Percentiles rank a stretch among this genome's conserved stretches.
Conservation (phyloP, 371 early-diverging fungal species). For the Saksenaea oblongispora region DNA sequence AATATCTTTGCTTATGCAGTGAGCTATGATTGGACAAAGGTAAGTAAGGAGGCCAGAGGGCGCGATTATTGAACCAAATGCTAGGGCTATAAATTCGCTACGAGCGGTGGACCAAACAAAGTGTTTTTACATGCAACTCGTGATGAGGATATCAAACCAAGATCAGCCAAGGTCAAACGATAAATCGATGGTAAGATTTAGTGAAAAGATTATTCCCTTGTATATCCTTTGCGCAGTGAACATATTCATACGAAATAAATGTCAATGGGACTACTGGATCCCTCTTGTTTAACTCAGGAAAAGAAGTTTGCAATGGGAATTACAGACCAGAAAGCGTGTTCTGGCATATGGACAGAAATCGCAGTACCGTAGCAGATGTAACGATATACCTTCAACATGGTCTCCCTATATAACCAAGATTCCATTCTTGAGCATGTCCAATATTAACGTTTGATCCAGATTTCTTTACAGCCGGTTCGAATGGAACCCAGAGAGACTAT, state of each 20-base stretch:
- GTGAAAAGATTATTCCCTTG: not conserved
- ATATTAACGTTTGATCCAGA: no score
- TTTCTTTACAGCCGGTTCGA: no score
- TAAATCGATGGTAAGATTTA: slow-evolving; percentile 10
- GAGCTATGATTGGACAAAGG: slow-evolving; percentile 98
- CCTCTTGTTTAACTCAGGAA: no score
- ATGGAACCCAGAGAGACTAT: no score
- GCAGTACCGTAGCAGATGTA: no score
- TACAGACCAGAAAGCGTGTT: no score
- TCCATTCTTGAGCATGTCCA: no score
- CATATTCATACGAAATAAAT: not conserved
- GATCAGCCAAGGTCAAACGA: slow-evolving; percentile 29
- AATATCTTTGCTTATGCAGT: slow-evolving; percentile 92
- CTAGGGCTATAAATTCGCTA: slow-evolving; percentile 44
- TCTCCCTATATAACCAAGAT: no score
- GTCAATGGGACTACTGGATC: not conserved
- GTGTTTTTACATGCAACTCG: slow-evolving; percentile 66
- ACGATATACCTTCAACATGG: no score
- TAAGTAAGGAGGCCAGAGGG: slow-evolving; percentile 24
- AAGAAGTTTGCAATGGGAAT: no score
- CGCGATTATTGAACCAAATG: not conserved
- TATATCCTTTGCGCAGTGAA: not conserved
- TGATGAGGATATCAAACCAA: slow-evolving; percentile 73
- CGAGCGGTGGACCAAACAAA: slow-evolving; percentile 34
- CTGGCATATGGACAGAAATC: no score